phyloP scores from a whole-genome alignment of 108 stramenopile genomes.

The Skeletonema costatum region DNA sequence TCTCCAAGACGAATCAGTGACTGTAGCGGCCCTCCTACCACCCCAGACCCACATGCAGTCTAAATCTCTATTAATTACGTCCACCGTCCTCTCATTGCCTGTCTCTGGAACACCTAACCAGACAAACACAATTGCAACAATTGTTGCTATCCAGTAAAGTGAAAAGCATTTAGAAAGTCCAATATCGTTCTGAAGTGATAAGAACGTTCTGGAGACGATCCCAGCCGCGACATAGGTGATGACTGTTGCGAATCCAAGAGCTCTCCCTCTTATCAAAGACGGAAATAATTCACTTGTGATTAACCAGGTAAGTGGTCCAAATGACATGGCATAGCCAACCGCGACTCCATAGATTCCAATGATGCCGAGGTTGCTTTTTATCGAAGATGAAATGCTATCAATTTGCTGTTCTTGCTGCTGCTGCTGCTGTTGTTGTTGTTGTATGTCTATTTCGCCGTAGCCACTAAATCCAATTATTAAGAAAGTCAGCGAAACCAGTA shows the following conservation, averaged over 20 bases:
- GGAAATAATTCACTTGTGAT: slow-evolving; percentile 74
- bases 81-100: slow-evolving; percentile 46
- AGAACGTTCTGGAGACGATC: slow-evolving; percentile 62
- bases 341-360: slow-evolving; percentile 68
- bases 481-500: slow-evolving; percentile 49
- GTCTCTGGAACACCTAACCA: slow-evolving; percentile 71
- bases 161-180: slow-evolving; percentile 54
- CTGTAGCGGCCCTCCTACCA: neutral
- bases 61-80: slow-evolving; percentile 53
- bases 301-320: slow-evolving; percentile 75
- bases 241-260: slow-evolving; percentile 51
- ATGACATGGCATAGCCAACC: slow-evolving; percentile 68
- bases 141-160: slow-evolving; percentile 53
- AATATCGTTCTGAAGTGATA: slow-evolving; percentile 39
- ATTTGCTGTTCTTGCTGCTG: neutral
- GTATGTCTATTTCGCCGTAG: neutral
- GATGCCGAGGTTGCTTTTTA: slow-evolving; percentile 35
- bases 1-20: neutral
- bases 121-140: slow-evolving; percentile 57
- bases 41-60: slow-evolving; percentile 64
- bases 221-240: slow-evolving; percentile 62
- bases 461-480: slow-evolving; percentile 50
- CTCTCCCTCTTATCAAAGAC: slow-evolving; percentile 70
- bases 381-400: slow-evolving; percentile 12
- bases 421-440: slow-evolving; percentile 10